phyloP scores from a whole-genome alignment of 768 basidiomycete genomes.

The Suillus variegatus region DNA sequence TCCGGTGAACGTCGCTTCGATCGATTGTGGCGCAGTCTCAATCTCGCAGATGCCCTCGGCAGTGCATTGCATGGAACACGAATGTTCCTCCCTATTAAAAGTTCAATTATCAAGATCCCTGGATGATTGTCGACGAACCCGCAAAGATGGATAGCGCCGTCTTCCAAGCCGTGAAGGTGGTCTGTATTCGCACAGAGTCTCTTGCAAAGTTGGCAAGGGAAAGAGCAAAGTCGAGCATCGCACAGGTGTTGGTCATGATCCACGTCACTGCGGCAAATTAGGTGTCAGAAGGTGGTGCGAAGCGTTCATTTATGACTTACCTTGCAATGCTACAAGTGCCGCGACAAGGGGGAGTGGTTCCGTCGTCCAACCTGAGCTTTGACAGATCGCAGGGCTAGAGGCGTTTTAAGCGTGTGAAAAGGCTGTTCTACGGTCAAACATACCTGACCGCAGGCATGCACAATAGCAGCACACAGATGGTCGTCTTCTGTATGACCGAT shows the following conservation, averaged over 20 bases:
- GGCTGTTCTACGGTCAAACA: background rate
- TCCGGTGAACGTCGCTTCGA: slow-evolving; percentile 64
- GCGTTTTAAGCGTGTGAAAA: background rate
- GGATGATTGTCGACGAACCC: slow-evolving; percentile 38
- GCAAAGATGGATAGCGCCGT: slow-evolving; percentile 50
- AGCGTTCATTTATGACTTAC: slow-evolving; percentile 23
- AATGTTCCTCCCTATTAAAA: slow-evolving; percentile 48
- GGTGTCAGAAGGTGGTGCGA: background rate
- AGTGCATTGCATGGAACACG: slow-evolving; percentile 44
- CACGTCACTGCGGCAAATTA: slow-evolving; percentile 37
- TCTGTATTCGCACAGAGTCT: slow-evolving; percentile 47
- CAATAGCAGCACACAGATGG: slow-evolving; percentile 53
- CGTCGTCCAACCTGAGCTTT: slow-evolving; percentile 28
- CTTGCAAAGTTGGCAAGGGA: slow-evolving; percentile 55
- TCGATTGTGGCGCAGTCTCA: slow-evolving; percentile 56
- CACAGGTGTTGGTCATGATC: slow-evolving; percentile 49
- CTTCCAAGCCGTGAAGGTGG: slow-evolving; percentile 54
- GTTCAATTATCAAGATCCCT: slow-evolving; percentile 13
- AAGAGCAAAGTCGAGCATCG: slow-evolving; percentile 52
- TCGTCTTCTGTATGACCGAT: slow-evolving; percentile 48
- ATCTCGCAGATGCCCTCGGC: slow-evolving; percentile 58
- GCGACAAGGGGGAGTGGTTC: slow-evolving; percentile 40
- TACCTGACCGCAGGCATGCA: slow-evolving; percentile 60
- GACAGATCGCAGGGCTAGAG: slow-evolving; percentile 45
- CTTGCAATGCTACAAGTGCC: slow-evolving; percentile 46